Evolutionary conservation across 495 filamentous ascomycete genomes (phyloP), one percentile per base, ranked within the genome.

Genomic region (Aeminium ludgeri): DNA sequence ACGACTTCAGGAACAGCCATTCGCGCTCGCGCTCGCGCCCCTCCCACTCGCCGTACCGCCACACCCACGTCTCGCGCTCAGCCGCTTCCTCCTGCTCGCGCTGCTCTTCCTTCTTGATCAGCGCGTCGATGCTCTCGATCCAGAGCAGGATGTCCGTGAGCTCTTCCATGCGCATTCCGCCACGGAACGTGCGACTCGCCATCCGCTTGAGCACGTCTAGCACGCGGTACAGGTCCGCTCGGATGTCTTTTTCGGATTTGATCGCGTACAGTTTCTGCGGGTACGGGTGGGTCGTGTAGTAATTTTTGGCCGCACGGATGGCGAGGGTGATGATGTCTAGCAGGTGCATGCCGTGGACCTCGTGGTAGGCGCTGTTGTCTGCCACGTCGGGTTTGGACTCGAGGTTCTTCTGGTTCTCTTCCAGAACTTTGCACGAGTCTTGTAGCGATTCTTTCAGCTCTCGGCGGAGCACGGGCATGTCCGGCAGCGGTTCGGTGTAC

Each of bases 241-340:
- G 73, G 30, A 95, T 80, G 29, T 76, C 65, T 30, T 79, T 79
- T 53, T 95, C 86, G 1, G 77, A 78, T 51, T 80, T 83, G 64
- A 95, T 85, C 28, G 72, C 63, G 45, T 84, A 80, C n/a, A 95
- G 63, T 18, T 81, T 76, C 42, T 83, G 76, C 5, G 86, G 82
- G 16, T 78, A 65, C 52, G 85, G 74, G 54, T 95, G 86, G 1
- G 80, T 62, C 5, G 85, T 92, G 60, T 95, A 96, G 63, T 95
- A 97, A 33, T 86, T 76, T 55, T 86, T 93, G 27, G 89, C 89
- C 6, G 91, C 86, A 27, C 84, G 77, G 43, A 97, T 94, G 11
- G 86, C 86, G 33, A 95, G 66, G 2, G 89, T 97, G 59, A 87
- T 76, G 34, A 93, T 73, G 53, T 96, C 89, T 28, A 95, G 65